Evolutionary conservation across 192 early-diverging fungal genomes (phyloP).

Genomic region (Coemansia sp.): DNA sequence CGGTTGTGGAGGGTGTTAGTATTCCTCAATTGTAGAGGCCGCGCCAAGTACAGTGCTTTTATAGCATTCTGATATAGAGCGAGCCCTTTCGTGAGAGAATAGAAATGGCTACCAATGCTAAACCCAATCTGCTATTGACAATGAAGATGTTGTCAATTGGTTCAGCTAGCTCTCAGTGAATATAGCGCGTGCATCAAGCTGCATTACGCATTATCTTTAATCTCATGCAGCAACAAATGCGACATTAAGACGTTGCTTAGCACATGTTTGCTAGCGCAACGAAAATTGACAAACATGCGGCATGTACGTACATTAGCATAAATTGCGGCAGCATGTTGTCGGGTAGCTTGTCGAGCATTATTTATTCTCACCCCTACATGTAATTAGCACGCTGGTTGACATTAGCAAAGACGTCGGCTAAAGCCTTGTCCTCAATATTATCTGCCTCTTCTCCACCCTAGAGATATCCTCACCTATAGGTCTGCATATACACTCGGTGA

Average conservation of each 20-base stretch:
- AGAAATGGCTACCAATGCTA: background rate
- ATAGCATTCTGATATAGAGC: background rate
- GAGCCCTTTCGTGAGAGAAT: background rate
- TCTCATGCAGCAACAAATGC: background rate
- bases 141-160: background rate
- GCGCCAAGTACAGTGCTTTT: background rate
- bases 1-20: background rate
- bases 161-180: background rate
- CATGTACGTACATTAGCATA: background rate
- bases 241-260: background rate
- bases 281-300: background rate
- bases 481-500: too few relatives aligned
- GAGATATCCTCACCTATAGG: too few relatives aligned
- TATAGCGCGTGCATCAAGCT: background rate
- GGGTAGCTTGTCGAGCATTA: background rate
- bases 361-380: background rate
- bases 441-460: too few relatives aligned
- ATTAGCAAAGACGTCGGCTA: background rate
- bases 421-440: too few relatives aligned
- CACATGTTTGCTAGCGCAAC: background rate
- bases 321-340: background rate
- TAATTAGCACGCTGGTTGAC: background rate
- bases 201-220: background rate
- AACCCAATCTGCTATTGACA: background rate
- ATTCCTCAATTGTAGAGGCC: background rate